These are phyloP conservation scores for Pachysandra terminalis DNA, from an alignment of 164 flowering plant genomes.

Conservation along the genomic window DNA sequence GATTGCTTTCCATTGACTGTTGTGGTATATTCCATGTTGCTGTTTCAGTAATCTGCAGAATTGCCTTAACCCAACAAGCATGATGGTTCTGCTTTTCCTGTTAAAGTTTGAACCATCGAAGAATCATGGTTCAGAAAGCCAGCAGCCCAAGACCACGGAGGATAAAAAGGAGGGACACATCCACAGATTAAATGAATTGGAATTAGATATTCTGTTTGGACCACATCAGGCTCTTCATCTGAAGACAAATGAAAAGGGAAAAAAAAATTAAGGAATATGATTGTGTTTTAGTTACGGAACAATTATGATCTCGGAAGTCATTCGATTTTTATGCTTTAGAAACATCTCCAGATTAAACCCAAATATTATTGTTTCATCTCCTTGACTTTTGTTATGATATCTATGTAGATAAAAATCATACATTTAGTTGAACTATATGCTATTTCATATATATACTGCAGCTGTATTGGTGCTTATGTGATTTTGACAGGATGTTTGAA, in stretches of 20 bases:
- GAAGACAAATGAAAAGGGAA: neutral
- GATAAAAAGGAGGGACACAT: neutral
- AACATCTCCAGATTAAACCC: neutral
- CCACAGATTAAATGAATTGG: neutral
- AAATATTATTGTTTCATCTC: neutral
- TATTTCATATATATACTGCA: no score
- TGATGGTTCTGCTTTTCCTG: constrained; percentile 7
- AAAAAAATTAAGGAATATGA: neutral
- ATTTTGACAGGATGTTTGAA: no score
- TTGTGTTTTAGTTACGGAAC: neutral
- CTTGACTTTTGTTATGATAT: neutral
- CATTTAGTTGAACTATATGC: no score
- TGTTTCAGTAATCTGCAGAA: constrained; percentile 13
- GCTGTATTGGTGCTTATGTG: no score
- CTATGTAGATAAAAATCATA: no score
- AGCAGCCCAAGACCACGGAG: neutral
- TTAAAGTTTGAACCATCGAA: constrained; percentile 15
- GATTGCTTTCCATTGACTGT: constrained; percentile 1
- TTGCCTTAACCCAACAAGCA: neutral
- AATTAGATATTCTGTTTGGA: neutral
- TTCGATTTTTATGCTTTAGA: neutral
- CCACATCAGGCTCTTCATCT: neutral
- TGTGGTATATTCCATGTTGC: neutral
- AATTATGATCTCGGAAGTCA: neutral
- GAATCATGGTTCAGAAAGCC: constrained; percentile 6